Conservation (phyloP, 257 asterid species). For the Apocynum venetum region DNA sequence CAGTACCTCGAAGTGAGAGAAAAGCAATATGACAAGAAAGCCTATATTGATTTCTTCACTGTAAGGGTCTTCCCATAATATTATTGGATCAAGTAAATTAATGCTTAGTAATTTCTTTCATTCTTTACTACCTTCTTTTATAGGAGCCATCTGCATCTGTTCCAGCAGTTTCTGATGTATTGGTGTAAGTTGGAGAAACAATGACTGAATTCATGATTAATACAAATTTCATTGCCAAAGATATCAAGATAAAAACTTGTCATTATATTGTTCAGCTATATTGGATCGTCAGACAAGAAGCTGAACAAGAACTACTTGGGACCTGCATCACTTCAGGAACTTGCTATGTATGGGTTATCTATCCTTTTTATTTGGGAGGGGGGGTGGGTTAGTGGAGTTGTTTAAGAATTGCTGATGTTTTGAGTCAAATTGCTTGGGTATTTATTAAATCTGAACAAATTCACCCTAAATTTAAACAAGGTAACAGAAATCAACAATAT, state of each 20-base stretch:
- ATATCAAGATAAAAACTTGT: slow-evolving; percentile 9
- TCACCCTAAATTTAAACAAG: neutral
- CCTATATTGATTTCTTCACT: slow-evolving; percentile 62
- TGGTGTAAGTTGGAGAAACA: slow-evolving; percentile 66
- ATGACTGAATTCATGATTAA: neutral
- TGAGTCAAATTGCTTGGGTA: neutral
- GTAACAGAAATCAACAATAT: neutral
- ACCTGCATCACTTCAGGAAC: slow-evolving; percentile 75
- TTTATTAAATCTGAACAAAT: neutral
- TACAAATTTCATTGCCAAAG: slow-evolving; percentile 12
- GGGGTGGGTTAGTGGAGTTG: no score
- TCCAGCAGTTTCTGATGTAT: slow-evolving; percentile 58
- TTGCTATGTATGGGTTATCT: slow-evolving; percentile 51
- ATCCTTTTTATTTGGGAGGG: no score
- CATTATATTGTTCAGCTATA: slow-evolving; percentile 48
- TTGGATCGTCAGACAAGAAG: slow-evolving; percentile 81
- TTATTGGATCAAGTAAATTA: neutral
- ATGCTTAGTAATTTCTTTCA: neutral
- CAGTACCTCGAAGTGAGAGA: slow-evolving; percentile 96
- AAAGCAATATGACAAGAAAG: slow-evolving; percentile 92
- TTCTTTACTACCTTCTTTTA: neutral
- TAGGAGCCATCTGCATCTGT: slow-evolving; percentile 54
- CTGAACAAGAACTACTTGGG: slow-evolving; percentile 78
- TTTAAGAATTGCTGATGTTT: neutral
- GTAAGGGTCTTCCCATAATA: slow-evolving; percentile 39